These are phyloP conservation scores for Talaromyces thailandensis DNA, from an alignment of 495 filamentous ascomycete genomes.

Conservation along the genomic window DNA sequence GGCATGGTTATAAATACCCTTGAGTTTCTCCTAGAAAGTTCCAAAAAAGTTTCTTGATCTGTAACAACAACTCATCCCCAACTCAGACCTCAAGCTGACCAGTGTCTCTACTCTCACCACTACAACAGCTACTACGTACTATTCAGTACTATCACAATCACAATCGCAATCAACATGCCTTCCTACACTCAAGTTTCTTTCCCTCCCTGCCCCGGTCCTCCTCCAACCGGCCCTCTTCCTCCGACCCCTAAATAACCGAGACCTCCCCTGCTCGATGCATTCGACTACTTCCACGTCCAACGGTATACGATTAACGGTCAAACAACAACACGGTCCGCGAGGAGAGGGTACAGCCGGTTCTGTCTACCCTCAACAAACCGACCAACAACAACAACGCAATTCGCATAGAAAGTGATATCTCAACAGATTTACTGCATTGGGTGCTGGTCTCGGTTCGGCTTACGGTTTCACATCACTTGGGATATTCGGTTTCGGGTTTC, in stretches of 20 bases:
- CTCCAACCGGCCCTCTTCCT: conserved; percentile 74
- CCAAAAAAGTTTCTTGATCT: background rate
- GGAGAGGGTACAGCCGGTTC: background rate
- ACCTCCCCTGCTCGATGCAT: background rate
- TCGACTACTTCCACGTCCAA: background rate
- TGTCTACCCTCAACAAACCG: background rate
- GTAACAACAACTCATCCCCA: background rate
- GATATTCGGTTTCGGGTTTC: background rate
- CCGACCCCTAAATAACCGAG: conserved; percentile 62
- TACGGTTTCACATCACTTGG: background rate
- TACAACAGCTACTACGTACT: background rate
- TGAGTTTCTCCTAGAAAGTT: background rate
- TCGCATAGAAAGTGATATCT: background rate
- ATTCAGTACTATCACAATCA: background rate
- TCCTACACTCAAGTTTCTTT: conserved; percentile 60
- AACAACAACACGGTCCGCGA: background rate
- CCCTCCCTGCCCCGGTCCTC: conserved; percentile 79
- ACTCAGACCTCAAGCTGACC: background rate
- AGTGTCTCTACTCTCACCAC: background rate
- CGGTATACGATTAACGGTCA: background rate
- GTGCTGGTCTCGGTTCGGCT: background rate
- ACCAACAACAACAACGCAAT: background rate
- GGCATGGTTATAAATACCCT: background rate
- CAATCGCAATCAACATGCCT: conserved; percentile 47
- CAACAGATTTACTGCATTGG: background rate